Evolutionary conservation across 768 basidiomycete genomes (phyloP), one percentile per base, ranked within the genome.

Genomic region (Holtermanniella nyarrowii): DNA sequence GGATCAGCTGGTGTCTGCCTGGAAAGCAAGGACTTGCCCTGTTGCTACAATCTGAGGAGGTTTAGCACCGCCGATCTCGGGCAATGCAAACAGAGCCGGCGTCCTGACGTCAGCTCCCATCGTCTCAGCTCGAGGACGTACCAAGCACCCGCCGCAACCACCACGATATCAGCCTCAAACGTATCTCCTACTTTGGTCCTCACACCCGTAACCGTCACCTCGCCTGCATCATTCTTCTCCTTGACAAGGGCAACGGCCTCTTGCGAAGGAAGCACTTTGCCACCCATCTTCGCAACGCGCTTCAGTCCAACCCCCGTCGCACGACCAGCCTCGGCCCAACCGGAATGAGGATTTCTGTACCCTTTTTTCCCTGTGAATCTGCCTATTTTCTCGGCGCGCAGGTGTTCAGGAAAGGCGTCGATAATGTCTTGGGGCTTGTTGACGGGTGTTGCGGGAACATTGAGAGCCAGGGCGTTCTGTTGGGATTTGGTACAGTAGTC

Each of bases 31-130:
- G 41, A 59, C 77, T 65, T 57, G 89, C 89, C 90, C 91, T 18
- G 87, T 90, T 1, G 91, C 86, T 5, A 82, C 71, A 55, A 82
- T 82, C 2, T 72, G 65, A 14, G 76, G 73, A 37, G 85, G 62
- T 11, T 51, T 43, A 37, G 56, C 54, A n/a, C 52, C 48, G 12
- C 73, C 69, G 16, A 71, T 62, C 4, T 58, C 61, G 7, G 82
- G 69, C 37, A 78, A 77, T 5, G 82, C 80, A 64, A 91, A 87
- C 1, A 82, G 68, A 1, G 83, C 82, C 7, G 86, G 80, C 1
- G 88, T 89, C 93, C 91, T 95, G 4, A 84, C 79, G 21, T 89
- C 88, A 7, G 13, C 81, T 74, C 5, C 86, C 81, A 26, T 90
- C 68, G 24, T n/a, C 93, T 46, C 14, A 16, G 14, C 20, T 52